Conservation (phyloP, 1,284 basidiomycete genomes). For the Heliocybe sulcata region DNA sequence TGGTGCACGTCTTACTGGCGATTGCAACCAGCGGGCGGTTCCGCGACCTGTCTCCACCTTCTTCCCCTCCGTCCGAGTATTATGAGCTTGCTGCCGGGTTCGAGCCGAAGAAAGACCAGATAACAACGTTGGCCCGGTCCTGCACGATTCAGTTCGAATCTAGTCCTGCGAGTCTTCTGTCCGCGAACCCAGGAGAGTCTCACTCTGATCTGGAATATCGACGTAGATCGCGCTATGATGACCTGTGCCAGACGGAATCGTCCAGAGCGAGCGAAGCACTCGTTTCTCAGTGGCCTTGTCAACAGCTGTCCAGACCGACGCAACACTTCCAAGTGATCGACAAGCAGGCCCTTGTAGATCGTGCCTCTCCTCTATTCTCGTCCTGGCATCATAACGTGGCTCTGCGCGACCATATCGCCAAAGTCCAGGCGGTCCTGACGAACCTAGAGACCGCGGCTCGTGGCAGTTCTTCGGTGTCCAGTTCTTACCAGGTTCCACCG, state of each 20-base stretch:
- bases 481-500: background rate
- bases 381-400: conserved; percentile 10
- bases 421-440: conserved; percentile 13
- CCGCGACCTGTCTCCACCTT: conserved; percentile 9
- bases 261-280: background rate
- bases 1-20: conserved; percentile 22
- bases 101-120: background rate
- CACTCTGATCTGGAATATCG: background rate
- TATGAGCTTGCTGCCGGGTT: conserved; percentile 14
- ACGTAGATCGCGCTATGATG: background rate
- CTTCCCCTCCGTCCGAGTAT: background rate
- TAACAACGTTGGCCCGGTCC: background rate
- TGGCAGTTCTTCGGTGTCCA: too few species aligned
- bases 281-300: conserved; percentile 14
- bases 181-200: background rate
- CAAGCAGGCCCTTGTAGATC: background rate
- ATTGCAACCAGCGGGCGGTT: conserved; percentile 19
- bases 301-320: conserved; percentile 1
- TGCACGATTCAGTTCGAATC: background rate
- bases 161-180: background rate
- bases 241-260: background rate
- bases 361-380: conserved; percentile 6
- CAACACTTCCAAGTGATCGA: background rate
- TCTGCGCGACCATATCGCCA: conserved; percentile 11
- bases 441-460: background rate